Percentiles rank a stretch among this genome's conserved stretches.
Conservation (phyloP, 495 filamentous ascomycete genomes). For the Tuber magnatum region DNA sequence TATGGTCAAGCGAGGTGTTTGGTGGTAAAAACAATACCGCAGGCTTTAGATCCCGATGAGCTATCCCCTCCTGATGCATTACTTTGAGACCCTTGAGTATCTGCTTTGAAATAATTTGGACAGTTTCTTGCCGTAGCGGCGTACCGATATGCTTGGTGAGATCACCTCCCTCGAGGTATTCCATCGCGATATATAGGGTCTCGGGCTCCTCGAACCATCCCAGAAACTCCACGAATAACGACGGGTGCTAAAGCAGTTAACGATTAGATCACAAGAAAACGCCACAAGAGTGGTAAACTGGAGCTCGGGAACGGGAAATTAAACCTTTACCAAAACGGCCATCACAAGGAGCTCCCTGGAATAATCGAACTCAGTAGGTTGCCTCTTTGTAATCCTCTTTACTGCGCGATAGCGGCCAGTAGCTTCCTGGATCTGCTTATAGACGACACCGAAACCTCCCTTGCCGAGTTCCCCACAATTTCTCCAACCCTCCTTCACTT, state of each 20-base stretch:
- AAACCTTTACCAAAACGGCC: not conserved
- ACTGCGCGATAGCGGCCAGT: not conserved
- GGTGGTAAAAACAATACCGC: not conserved
- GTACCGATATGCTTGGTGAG: not conserved
- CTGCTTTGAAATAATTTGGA: conserved; percentile 11
- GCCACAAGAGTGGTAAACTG: not conserved
- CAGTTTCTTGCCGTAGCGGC: not conserved
- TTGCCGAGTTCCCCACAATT: not conserved
- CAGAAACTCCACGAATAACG: conserved; percentile 17
- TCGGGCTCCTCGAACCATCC: conserved; percentile 9
- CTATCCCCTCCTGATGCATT: conserved; percentile 13
- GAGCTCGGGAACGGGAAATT: not conserved
- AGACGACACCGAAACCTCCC: not conserved
- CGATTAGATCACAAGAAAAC: not conserved
- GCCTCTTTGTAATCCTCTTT: not conserved
- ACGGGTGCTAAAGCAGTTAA: not conserved
- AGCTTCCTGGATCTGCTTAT: not conserved
- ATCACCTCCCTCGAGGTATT: conserved; percentile 13
- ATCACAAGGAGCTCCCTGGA: not conserved
- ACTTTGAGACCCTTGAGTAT: conserved; percentile 13
- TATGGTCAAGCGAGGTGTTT: not conserved
- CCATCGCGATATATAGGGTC: conserved; percentile 14
- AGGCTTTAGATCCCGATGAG: conserved; percentile 20
- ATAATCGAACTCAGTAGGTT: not conserved
- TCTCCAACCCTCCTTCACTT: not conserved